These are phyloP conservation scores for Buxus sempervirens DNA, from an alignment of 164 flowering plant genomes.

Conservation along the genomic window DNA sequence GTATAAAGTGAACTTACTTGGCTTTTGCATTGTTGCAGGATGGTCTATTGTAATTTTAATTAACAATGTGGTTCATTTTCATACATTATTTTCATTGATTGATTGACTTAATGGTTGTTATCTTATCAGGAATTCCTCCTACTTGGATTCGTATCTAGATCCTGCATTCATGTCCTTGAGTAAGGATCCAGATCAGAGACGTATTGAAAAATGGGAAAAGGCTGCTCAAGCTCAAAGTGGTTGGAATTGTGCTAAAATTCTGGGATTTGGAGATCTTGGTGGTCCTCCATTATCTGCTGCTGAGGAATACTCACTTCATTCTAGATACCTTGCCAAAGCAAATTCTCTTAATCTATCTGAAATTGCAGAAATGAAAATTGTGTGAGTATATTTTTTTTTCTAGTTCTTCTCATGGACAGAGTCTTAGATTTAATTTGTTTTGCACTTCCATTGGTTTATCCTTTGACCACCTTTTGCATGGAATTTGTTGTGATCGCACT, in stretches of 20 bases:
- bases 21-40: too few species aligned
- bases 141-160: conserved; percentile 87
- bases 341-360: conserved; percentile 93
- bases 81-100: neutral
- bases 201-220: conserved; percentile 88
- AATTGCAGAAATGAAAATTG: conserved; percentile 99
- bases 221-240: conserved; percentile 73
- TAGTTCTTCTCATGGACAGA: too few species aligned
- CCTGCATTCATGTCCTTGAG: conserved; percentile 95
- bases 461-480: too few species aligned
- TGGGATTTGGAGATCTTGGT: conserved; percentile 96
- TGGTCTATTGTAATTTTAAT: too few species aligned
- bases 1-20: too few species aligned
- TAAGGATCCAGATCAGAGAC: conserved; percentile 96
- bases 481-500: too few species aligned
- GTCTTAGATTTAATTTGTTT: too few species aligned
- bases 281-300: conserved; percentile 85
- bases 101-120: neutral
- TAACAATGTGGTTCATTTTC: neutral
- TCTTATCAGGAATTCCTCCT: conserved; percentile 60
- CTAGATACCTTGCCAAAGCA: conserved; percentile 94
- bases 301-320: conserved; percentile 94
- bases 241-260: conserved; percentile 78
- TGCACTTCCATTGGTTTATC: too few species aligned
- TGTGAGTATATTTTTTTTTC: conserved; percentile 46